phyloP scores from a whole-genome alignment of 495 filamentous ascomycete genomes.

The Niebla homalea region DNA sequence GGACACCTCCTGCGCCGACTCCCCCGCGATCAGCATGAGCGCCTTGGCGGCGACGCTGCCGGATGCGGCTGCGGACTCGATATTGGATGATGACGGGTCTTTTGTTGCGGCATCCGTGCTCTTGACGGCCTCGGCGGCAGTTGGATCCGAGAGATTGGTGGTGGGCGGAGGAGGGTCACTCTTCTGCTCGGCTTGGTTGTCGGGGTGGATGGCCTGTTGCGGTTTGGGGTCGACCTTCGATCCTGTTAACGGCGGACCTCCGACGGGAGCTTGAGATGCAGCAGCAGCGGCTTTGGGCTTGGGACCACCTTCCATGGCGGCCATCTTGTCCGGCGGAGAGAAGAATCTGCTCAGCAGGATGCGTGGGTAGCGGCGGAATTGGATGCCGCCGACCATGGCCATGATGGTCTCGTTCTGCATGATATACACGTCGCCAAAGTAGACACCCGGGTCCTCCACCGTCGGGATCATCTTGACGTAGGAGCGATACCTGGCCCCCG shows the following conservation, averaged over 20 bases:
- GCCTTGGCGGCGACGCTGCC: too few species aligned
- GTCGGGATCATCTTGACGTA: conserved; percentile 34
- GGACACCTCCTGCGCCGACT: conserved; percentile 22
- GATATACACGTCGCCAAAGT: conserved; percentile 39
- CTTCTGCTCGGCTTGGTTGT: too few species aligned
- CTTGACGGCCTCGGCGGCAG: conserved; percentile 10
- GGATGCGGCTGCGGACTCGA: too few species aligned
- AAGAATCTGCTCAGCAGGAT: conserved; percentile 26
- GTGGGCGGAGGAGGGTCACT: not conserved
- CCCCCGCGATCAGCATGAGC: conserved; percentile 22
- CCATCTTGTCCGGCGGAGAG: conserved; percentile 15
- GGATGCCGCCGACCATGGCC: conserved; percentile 23
- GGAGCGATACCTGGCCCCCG: conserved; percentile 22
- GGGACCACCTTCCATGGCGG: too few species aligned
- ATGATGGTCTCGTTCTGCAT: conserved; percentile 33
- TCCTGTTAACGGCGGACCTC: not conserved
- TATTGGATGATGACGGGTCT: too few species aligned
- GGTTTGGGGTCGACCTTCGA: not conserved
- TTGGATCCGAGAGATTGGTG: not conserved
- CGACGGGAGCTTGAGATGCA: not conserved
- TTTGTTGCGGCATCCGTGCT: too few species aligned
- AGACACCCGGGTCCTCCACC: conserved; percentile 29
- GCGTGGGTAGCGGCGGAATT: conserved; percentile 21
- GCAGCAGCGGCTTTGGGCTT: too few species aligned
- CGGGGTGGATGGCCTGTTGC: too few species aligned